These are phyloP conservation scores for Daldinia vernicosa DNA, from an alignment of 495 filamentous ascomycete species.

Conservation along the genomic window DNA sequence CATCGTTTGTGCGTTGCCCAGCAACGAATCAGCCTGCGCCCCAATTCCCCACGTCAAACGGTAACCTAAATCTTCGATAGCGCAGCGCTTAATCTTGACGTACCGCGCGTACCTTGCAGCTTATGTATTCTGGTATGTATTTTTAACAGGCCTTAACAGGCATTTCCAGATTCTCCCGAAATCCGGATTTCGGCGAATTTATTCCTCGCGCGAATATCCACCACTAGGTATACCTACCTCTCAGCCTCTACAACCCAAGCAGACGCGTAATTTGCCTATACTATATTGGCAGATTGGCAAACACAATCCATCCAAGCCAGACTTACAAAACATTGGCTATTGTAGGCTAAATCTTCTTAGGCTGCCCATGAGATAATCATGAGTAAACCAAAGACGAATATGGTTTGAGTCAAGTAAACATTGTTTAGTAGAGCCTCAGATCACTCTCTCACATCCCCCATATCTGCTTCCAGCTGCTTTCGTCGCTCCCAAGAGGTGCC, in stretches of 20 bases:
- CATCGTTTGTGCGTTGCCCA: slow-evolving; percentile 28
- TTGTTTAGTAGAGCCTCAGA: not conserved
- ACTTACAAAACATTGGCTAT: not conserved
- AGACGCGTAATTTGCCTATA: not conserved
- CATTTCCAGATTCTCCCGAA: slow-evolving; percentile 7
- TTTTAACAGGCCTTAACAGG: too few relatives aligned
- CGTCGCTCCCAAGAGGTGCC: slow-evolving; percentile 63
- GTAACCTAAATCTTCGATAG: slow-evolving; percentile 24
- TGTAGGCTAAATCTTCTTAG: not conserved
- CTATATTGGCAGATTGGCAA: not conserved
- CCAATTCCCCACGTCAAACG: slow-evolving; percentile 30
- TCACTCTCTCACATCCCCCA: slow-evolving; percentile 59
- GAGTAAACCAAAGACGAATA: not conserved
- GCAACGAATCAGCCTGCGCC: slow-evolving; percentile 26
- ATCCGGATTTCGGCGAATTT: slow-evolving; percentile 19
- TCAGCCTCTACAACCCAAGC: not conserved
- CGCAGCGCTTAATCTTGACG: slow-evolving; percentile 3
- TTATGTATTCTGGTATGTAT: too few relatives aligned
- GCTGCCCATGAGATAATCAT: not conserved
- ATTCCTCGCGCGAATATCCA: slow-evolving; percentile 12
- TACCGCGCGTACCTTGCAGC: slow-evolving; percentile 3
- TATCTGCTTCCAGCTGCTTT: slow-evolving; percentile 66
- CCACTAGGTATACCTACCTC: not conserved
- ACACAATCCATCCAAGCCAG: not conserved
- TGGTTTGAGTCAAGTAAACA: not conserved